Percentiles rank a stretch among this genome's conserved stretches.
phyloP scores from a whole-genome alignment of 2,329 filamentous ascomycete species.

The Cyphellophora europaea region DNA sequence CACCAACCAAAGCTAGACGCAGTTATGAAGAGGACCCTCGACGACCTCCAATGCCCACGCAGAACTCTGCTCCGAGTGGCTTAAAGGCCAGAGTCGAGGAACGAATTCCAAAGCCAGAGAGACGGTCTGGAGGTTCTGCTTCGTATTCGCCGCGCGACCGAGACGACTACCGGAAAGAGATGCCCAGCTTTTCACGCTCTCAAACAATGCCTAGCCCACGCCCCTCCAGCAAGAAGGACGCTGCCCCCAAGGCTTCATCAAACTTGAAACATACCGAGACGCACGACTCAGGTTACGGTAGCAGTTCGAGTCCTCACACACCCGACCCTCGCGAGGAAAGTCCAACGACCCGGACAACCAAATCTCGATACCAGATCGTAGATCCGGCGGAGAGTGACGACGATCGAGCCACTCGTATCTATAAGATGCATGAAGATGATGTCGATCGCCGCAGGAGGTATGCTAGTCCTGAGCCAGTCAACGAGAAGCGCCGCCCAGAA shows the following conservation, averaged over 20 bases:
- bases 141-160: conserved; percentile 1
- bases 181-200: conserved; percentile 19
- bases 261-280: conserved; percentile 27
- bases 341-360: conserved; percentile 17
- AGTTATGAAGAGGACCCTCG: conserved; percentile 20
- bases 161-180: conserved; percentile 20
- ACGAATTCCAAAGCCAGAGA: conserved; percentile 4
- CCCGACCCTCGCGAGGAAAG: conserved; percentile 29
- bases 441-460: conserved; percentile 5
- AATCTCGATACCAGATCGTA: conserved; percentile 12
- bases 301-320: conserved; percentile 31
- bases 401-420: conserved; percentile 7
- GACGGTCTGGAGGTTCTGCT: background rate
- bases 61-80: conserved; percentile 23
- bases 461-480: conserved; percentile 11
- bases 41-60: conserved; percentile 27
- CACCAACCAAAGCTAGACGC: conserved; percentile 25
- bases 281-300: conserved; percentile 32
- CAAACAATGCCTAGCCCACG: conserved; percentile 22
- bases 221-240: conserved; percentile 20
- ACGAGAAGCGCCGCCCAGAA: conserved; percentile 3
- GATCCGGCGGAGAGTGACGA: conserved; percentile 12
- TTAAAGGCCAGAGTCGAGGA: conserved; percentile 14
- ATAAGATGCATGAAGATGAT: conserved; percentile 7
- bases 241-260: conserved; percentile 24